Evolutionary conservation across 495 filamentous ascomycete species (phyloP), one percentile per base, ranked within the genome.

Genomic region (Penicillium soppii): DNA sequence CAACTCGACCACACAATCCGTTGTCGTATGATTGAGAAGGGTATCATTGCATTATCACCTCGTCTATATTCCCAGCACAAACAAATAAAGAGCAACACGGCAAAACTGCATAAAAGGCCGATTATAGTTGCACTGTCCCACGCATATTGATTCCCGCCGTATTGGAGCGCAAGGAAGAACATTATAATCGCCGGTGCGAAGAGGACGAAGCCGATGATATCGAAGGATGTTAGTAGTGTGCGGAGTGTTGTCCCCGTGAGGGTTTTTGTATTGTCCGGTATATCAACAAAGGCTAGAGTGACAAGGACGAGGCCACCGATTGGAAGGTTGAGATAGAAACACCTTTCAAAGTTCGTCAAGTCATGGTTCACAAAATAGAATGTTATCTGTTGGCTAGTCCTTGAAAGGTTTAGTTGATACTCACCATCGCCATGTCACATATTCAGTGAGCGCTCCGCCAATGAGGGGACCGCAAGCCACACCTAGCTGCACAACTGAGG

Each of bases 251-350:
- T 12, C 5, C 29, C 29, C 29, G 8, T 32, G 3, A n/a, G 36
- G 9, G n/a, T 39, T 3, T 3, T 6, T 7, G 21, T 39, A 4
- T n/a, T 7, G 15, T 39, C 36, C 5, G 78, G 78, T 2, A 77
- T 66, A 7, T 66, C 56, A 46, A 78, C 47, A 47, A 79, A 60
- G 22, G 74, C 43, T 6, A 82, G 45, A 1, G 59, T 23, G 12
- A 75, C 20, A 5, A 59, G 72, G 6, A 72, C 66, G n/a, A 80
- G 36, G 1, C 54, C 78, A 23, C 78, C 81, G 25, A 80, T 62
- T 2, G 80, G 81, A 15, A 83, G 66, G 49, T 83, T 85, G 48
- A 83, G 74, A 54, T 77, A 82, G 56, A 83, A 82, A 43, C 79
- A 45, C 43, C 43, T 67, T 7, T 7, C 3, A 32, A 68, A 19